Conservation (phyloP, 2,329 filamentous ascomycete genomes). For the Fusarium euwallaceae region DNA sequence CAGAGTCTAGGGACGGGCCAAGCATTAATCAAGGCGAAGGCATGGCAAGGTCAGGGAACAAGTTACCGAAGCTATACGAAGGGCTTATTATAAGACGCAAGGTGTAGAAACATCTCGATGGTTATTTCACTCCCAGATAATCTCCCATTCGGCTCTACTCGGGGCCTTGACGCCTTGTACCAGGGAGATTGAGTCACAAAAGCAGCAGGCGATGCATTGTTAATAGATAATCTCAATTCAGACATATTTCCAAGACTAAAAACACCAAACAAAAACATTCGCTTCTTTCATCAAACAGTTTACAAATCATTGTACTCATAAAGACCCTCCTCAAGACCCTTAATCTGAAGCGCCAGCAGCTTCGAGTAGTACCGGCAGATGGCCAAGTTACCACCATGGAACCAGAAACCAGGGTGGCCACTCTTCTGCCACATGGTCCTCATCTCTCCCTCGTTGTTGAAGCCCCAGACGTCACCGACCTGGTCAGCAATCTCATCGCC, state of each 20-base stretch:
- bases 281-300: not conserved
- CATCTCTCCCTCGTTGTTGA: constrained; percentile 69
- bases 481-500: constrained; percentile 71
- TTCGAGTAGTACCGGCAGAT: constrained; percentile 72
- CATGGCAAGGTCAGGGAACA: not conserved
- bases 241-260: not conserved
- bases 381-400: constrained; percentile 74
- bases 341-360: constrained; percentile 66
- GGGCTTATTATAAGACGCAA: not conserved
- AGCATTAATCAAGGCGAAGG: not conserved
- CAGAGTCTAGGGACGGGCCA: not conserved
- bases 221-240: not conserved
- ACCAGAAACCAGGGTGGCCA: constrained; percentile 75
- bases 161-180: too few species aligned
- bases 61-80: not conserved
- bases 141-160: too few species aligned
- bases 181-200: not conserved
- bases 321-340: constrained; percentile 57
- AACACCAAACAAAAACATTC: not conserved
- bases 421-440: constrained; percentile 70
- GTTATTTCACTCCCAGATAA: too few species aligned
- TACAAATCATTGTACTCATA: constrained; percentile 50
- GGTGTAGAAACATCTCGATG: not conserved
- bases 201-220: not conserved
- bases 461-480: constrained; percentile 72